These are phyloP conservation scores for Dactylellina drechsleri DNA, from an alignment of 2,329 filamentous ascomycete species.

Conservation along the genomic window DNA sequence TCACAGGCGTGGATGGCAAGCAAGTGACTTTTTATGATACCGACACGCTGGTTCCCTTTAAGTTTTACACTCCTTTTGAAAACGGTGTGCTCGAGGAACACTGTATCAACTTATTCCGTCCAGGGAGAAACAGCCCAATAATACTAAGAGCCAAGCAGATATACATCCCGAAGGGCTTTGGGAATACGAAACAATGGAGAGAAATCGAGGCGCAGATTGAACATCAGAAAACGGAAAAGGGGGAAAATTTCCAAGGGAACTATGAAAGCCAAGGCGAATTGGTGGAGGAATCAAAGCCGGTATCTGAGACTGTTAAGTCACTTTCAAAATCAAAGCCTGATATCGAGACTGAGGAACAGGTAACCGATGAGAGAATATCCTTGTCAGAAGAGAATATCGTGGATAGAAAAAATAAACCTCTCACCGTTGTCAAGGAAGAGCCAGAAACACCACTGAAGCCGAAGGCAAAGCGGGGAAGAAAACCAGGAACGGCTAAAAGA, in stretches of 20 bases:
- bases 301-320: no score
- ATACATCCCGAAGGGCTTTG: conserved; percentile 6
- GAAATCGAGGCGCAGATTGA: not conserved
- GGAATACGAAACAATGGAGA: not conserved
- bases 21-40: not conserved
- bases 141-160: conserved; percentile 19
- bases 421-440: not conserved
- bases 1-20: conserved; percentile 4
- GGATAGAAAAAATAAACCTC: no score
- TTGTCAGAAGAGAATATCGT: not conserved
- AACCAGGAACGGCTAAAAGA: not conserved
- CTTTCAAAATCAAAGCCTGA: no score
- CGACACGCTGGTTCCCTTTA: conserved; percentile 15
- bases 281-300: no score
- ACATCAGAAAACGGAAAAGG: not conserved
- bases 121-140: conserved; percentile 4
- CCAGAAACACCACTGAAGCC: not conserved
- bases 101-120: conserved; percentile 24
- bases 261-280: no score
- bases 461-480: not conserved
- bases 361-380: not conserved
- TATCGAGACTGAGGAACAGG: no score
- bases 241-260: no score
- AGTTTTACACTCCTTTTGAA: not conserved
- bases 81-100: conserved; percentile 25